These are phyloP conservation scores for Microglena sp. DNA, from an alignment of 139 green algal genomes.

Conservation along the genomic window DNA sequence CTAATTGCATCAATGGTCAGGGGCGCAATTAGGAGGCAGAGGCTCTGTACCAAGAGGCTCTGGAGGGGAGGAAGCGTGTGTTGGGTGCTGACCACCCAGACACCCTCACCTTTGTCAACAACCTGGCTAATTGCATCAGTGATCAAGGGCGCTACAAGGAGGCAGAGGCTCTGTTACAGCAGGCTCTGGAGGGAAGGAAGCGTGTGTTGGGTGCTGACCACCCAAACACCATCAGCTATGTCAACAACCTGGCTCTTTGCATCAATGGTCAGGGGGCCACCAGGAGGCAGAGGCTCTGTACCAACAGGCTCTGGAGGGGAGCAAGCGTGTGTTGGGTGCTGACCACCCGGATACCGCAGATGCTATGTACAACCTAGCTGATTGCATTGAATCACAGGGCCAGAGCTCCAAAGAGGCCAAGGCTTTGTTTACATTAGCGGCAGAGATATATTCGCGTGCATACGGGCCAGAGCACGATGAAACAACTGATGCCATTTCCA, in stretches of 20 bases:
- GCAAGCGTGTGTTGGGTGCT: no score
- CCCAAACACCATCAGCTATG: not conserved
- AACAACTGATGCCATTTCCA: no score
- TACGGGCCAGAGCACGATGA: no score
- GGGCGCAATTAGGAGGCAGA: conserved; percentile 1
- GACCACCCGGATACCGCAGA: no score
- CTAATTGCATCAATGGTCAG: conserved; percentile 1
- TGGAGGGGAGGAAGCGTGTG: conserved; percentile 2
- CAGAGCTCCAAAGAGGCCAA: no score
- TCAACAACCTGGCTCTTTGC: not conserved
- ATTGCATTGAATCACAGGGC: no score
- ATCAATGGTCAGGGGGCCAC: not conserved
- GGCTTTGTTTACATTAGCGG: no score
- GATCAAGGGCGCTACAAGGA: conserved; percentile 12
- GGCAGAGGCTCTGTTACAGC: conserved; percentile 14
- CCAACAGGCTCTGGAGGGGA: not conserved
- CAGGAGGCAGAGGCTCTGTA: conserved; percentile 6
- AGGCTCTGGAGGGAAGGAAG: conserved; percentile 9
- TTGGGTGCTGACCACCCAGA: conserved; percentile 16
- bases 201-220: conserved; percentile 5
- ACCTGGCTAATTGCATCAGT: conserved; percentile 13
- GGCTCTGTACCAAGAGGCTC: conserved; percentile 2
- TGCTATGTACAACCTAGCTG: no score
- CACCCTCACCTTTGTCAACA: conserved; percentile 8
- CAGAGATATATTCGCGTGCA: no score